Evolutionary conservation across 2,329 filamentous ascomycete genomes (phyloP), one percentile per base, ranked within the genome.

Genomic region (Verticillium alfalfae): DNA sequence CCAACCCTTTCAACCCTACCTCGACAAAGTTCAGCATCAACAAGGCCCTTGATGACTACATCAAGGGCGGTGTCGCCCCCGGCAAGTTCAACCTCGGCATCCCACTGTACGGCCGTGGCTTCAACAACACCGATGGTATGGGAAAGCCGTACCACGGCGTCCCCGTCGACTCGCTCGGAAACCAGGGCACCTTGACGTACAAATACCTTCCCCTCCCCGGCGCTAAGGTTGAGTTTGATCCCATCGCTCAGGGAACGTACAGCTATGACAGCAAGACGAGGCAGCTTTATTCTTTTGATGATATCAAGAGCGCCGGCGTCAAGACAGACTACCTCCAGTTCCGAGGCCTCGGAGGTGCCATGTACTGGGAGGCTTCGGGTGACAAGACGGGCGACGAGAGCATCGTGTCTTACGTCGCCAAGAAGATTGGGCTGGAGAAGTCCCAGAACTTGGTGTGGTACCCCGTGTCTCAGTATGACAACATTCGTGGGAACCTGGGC

Each of bases 311-410:
- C 67, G 80, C 86, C 22, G 72, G 76, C 61, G 70, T 76, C 67
- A 96, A 95, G 77, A 84, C 86, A 7, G 69, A 76, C 2, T 94
- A 89, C 71, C 84, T 93, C 67, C 81, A 83, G 73, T 70, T 75
- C 58, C 79, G 81, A 61, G 82, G 85, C 0, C 79, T 95, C 1
- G 91, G 88, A 2, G 92, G 91, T 38, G 87, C 84, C 41, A 94
- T 95, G 90, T 96, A 90, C 83, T 96, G 91, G 91, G 91, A 95
- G 73, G 87, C 84, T 10, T 90, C 87, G 63, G 86, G 82, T 9
- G 92, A 96, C 71, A 82, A 82, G 68, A 79, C 69, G 3, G 85
- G 81, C 18, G 74, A 74, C 12, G 80, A 82, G 57, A 63, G 60
- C 13, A 57, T 63, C 9, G 62, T 63, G 13, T 60, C 31, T 16